Percentiles rank a stretch among this genome's conserved stretches.
These are phyloP conservation scores for Trichocladium antarcticum DNA, from an alignment of 495 filamentous ascomycete species.

Conservation along the genomic window DNA sequence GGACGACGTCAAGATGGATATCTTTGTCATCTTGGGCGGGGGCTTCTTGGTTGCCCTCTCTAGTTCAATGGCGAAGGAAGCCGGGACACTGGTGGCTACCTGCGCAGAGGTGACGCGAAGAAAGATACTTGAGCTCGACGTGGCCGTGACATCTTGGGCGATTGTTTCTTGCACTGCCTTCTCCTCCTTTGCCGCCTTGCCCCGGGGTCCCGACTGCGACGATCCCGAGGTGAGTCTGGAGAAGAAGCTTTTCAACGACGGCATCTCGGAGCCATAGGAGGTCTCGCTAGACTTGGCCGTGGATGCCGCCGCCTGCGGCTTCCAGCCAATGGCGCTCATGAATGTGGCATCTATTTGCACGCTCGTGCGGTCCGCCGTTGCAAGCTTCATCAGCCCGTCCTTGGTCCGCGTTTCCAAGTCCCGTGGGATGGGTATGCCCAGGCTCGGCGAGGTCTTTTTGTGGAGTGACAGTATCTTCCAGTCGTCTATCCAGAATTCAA, in stretches of 20 bases:
- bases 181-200: conserved; percentile 42
- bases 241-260: conserved; percentile 69
- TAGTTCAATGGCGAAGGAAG: conserved; percentile 67
- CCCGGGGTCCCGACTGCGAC: conserved; percentile 29
- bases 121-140: conserved; percentile 66
- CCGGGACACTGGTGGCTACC: conserved; percentile 58
- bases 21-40: conserved; percentile 71
- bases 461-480: conserved; percentile 62
- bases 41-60: conserved; percentile 95
- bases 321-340: conserved; percentile 83
- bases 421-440: conserved; percentile 59
- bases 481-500: conserved; percentile 87
- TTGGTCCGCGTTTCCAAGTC: conserved; percentile 71
- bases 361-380: conserved; percentile 60
- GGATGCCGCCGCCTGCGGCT: conserved; percentile 38
- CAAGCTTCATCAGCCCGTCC: conserved; percentile 75
- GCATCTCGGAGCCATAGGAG: conserved; percentile 33
- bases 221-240: conserved; percentile 49
- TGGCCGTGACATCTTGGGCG: conserved; percentile 53
- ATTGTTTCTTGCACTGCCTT: conserved; percentile 44
- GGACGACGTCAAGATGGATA: conserved; percentile 81
- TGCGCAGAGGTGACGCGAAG: conserved; percentile 75
- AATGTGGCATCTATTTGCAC: conserved; percentile 86
- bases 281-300: conserved; percentile 29
- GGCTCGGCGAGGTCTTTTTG: conserved; percentile 73